Evolutionary conservation across 176 grass and related monocot genomes (phyloP), one percentile per base, ranked within the genome.

Genomic region (Eremochloa ophiuroides): DNA sequence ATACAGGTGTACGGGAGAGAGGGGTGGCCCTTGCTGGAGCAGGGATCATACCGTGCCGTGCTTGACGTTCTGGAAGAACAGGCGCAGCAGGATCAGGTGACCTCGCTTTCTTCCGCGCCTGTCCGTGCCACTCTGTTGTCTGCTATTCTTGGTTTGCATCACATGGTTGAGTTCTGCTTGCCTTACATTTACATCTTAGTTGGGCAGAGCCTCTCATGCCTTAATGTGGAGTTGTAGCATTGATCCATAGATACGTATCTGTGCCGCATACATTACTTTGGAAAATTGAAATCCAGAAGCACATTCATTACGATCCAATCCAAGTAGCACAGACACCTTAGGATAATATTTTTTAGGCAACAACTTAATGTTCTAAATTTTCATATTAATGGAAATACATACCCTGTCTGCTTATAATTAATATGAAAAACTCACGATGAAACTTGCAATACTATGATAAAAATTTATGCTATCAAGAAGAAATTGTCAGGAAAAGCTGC

Each of bases 21-120:
- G 4, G 82, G 62, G 26, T 84, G 82, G 81, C 0, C 13, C 1
- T 76, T 76, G 26, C 25, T 84, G 17, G 82, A 84, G 71, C 46
- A 76, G 7, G 26, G 12, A 6, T 41, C 73, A 5, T 84, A 84
- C 72, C 4, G 4, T 23, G 6, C 59, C 8, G 72, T 84, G 8
- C 11, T 34, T 23, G 20, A 79, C 0, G 72, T 84, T 4, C 2
- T 25, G 17, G 61, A 83, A 67, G 62, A 83, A 67, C 43, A 75
- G 61, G 31, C 4, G 2, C 11, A 71, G 44, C 60, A 55, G 48
- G 75, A 78, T 59, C 55, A 59, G 55, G n/a, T 59, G 55, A 59
- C 25, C 55, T 65, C 61, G 9, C 41, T 61, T 33, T 68, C 67
- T 61, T 82, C 17, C 12, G 15, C 13, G 11, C 20, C 28, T 22